A percentile compares a stretch with the other conserved stretches of the same genome.
These are phyloP conservation scores for Pholiota conissans DNA, from an alignment of 768 basidiomycete genomes.

Conservation along the genomic window DNA sequence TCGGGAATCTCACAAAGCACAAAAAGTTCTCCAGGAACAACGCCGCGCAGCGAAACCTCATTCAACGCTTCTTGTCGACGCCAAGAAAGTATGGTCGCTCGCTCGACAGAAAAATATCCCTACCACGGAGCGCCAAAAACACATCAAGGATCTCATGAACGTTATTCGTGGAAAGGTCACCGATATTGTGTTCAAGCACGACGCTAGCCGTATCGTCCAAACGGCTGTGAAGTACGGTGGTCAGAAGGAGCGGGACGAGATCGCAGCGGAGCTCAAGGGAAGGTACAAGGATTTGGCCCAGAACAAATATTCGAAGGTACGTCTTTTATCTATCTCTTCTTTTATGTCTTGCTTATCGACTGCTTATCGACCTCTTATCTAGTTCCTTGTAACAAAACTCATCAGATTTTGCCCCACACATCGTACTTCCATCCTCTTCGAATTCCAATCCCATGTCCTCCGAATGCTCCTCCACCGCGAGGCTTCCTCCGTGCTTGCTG, in stretches of 20 bases:
- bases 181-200: slow-evolving; percentile 89
- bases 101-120: slow-evolving; percentile 73
- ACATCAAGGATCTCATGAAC: slow-evolving; percentile 72
- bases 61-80: slow-evolving; percentile 63
- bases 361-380: neutral
- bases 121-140: slow-evolving; percentile 69
- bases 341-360: neutral
- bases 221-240: slow-evolving; percentile 81
- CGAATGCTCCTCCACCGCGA: slow-evolving; percentile 83
- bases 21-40: slow-evolving; percentile 64
- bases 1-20: slow-evolving; percentile 70
- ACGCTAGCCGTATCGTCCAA: slow-evolving; percentile 85
- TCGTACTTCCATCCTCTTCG: slow-evolving; percentile 71
- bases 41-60: slow-evolving; percentile 80
- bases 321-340: slow-evolving; percentile 11
- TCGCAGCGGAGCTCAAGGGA: slow-evolving; percentile 83
- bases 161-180: slow-evolving; percentile 79
- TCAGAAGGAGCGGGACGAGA: slow-evolving; percentile 72
- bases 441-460: slow-evolving; percentile 77
- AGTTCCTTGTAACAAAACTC: slow-evolving; percentile 84
- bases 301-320: slow-evolving; percentile 88
- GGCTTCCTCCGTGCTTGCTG: slow-evolving; percentile 80
- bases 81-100: slow-evolving; percentile 77
- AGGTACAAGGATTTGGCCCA: slow-evolving; percentile 75
- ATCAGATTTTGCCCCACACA: slow-evolving; percentile 74